These are phyloP conservation scores for Besnoitia besnoiti DNA, from an alignment of 169 alveolate genomes.

Conservation along the genomic window DNA sequence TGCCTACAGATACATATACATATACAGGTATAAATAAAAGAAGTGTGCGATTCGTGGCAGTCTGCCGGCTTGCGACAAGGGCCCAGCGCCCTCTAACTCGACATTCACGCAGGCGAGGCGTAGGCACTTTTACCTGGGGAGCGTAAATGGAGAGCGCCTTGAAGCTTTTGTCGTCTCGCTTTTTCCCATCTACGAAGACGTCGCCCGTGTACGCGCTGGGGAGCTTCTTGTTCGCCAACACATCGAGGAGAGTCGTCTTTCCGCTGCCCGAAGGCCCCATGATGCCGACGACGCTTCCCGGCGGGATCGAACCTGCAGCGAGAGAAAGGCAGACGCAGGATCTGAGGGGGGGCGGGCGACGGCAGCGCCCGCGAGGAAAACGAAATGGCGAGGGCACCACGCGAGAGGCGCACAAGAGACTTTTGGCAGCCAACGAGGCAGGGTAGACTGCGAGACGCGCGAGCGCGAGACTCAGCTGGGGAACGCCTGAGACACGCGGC, in stretches of 20 bases:
- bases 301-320: neutral
- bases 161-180: neutral
- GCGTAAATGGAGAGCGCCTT: neutral
- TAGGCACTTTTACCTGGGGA: conserved; percentile 2
- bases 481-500: too few species aligned
- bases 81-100: too few species aligned
- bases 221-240: neutral
- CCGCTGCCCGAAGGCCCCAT: conserved; percentile 38
- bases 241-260: conserved; percentile 15
- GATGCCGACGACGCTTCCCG: conserved; percentile 20
- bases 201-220: neutral
- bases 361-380: neutral
- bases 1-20: neutral
- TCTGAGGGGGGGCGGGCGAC: neutral
- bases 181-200: neutral
- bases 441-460: too few species aligned
- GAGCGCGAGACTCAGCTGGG: too few species aligned
- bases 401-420: too few species aligned
- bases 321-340: neutral
- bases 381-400: neutral
- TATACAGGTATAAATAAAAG: neutral
- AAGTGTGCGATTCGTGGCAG: too few species aligned
- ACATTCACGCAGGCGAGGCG: too few species aligned
- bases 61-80: too few species aligned
- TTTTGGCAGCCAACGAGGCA: too few species aligned